phyloP scores from a whole-genome alignment of 2,329 filamentous ascomycete species.

The Pestalotiopsis sp. region DNA sequence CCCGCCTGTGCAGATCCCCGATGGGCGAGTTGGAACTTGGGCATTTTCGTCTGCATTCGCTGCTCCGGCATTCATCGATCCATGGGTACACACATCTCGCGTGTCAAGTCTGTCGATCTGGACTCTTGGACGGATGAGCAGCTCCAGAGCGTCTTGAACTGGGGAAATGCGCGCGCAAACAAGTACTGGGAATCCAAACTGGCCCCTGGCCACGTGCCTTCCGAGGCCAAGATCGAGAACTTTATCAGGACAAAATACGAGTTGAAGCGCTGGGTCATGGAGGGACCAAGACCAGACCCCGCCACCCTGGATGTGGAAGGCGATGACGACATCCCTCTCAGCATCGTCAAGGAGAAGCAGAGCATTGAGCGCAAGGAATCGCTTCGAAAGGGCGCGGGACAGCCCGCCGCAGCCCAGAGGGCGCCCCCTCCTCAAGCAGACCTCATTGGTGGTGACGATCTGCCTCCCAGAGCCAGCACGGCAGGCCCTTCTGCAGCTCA shows the following conservation, averaged over 20 bases:
- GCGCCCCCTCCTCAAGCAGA: constrained; percentile 62
- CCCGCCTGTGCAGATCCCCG: constrained; percentile 71
- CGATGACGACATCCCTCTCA: constrained; percentile 77
- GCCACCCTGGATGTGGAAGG: constrained; percentile 79
- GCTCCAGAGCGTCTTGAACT: constrained; percentile 87
- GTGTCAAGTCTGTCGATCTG: constrained; percentile 96
- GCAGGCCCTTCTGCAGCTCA: constrained; percentile 65
- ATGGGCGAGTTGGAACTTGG: constrained; percentile 99
- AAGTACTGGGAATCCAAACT: constrained; percentile 99
- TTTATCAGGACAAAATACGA: constrained; percentile 99
- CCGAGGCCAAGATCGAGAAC: constrained; percentile 98
- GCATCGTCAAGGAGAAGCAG: constrained; percentile 68
- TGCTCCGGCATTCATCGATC: constrained; percentile 98
- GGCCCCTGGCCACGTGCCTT: constrained; percentile 86
- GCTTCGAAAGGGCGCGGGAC: constrained; percentile 59
- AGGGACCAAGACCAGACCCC: constrained; percentile 92
- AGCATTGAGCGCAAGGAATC: constrained; percentile 61
- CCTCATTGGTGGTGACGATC: constrained; percentile 77
- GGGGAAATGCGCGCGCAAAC: constrained; percentile 95
- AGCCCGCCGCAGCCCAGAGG: constrained; percentile 36
- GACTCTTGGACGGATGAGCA: constrained; percentile 99
- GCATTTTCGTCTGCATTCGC: constrained; percentile 95
- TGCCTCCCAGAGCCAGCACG: constrained; percentile 72
- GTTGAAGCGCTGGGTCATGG: constrained; percentile 99
- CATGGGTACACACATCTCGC: constrained; percentile 98